These are phyloP conservation scores for Tulasnella sp. DNA, from an alignment of 768 basidiomycete genomes.

Conservation along the genomic window DNA sequence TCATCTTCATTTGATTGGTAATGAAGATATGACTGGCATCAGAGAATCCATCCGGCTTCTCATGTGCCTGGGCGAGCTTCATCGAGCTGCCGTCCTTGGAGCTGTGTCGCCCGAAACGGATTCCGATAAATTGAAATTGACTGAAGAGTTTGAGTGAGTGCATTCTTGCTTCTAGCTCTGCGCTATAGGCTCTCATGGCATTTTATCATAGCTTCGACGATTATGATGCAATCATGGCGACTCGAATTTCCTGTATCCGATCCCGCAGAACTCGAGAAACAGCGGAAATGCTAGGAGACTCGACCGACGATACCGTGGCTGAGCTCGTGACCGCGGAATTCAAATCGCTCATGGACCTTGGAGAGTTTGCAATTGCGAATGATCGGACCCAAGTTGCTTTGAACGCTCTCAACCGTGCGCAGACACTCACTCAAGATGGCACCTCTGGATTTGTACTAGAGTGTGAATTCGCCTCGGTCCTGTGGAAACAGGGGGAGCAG, in stretches of 20 bases:
- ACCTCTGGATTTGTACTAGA: constrained; percentile 44
- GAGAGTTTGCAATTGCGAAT: constrained; percentile 54
- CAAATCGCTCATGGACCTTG: constrained; percentile 57
- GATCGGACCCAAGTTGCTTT: constrained; percentile 70
- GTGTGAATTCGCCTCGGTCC: constrained; percentile 77
- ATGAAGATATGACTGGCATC: constrained; percentile 72
- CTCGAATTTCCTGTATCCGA: constrained; percentile 68
- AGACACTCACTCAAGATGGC: constrained; percentile 36
- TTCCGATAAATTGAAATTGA: constrained; percentile 25
- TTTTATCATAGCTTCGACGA: constrained; percentile 26
- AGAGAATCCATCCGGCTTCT: constrained; percentile 55
- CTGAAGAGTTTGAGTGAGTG: constrained; percentile 56
- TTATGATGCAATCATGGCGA: constrained; percentile 68
- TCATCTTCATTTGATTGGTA: constrained; percentile 50
- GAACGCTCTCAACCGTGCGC: constrained; percentile 72
- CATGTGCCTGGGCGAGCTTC: constrained; percentile 71
- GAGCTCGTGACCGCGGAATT: constrained; percentile 52
- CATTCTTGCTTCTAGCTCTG: background rate
- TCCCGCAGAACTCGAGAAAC: constrained; percentile 50
- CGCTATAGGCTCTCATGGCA: background rate
- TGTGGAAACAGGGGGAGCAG: constrained; percentile 84
- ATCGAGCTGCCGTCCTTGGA: background rate
- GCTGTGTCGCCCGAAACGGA: background rate
- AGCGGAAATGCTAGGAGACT: constrained; percentile 50
- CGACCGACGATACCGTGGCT: constrained; percentile 42